These are phyloP conservation scores for Pleurotus cornucopiae DNA, from an alignment of 768 basidiomycete species.

Conservation along the genomic window DNA sequence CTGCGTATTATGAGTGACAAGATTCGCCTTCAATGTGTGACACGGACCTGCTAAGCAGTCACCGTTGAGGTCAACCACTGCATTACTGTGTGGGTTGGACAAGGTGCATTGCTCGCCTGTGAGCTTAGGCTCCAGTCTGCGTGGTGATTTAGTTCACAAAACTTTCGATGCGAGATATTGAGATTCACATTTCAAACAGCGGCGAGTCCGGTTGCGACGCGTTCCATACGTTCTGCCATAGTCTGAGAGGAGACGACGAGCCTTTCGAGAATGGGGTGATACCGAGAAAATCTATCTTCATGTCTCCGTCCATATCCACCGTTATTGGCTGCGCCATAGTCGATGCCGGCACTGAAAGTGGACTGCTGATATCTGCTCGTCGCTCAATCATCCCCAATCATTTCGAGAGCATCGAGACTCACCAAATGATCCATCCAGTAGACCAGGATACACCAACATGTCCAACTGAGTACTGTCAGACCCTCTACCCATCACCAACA, in stretches of 20 bases:
- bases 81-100: slow-evolving; percentile 92
- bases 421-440: slow-evolving; percentile 65
- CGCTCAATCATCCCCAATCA: not conserved
- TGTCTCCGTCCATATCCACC: slow-evolving; percentile 82
- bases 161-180: no score
- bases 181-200: slow-evolving; percentile 62
- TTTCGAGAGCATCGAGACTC: slow-evolving; percentile 14
- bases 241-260: slow-evolving; percentile 41
- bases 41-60: slow-evolving; percentile 87
- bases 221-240: slow-evolving; percentile 85
- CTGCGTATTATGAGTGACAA: slow-evolving; percentile 29
- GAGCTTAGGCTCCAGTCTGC: slow-evolving; percentile 58
- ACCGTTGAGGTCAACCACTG: slow-evolving; percentile 89
- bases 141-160: no score
- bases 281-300: slow-evolving; percentile 87
- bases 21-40: not conserved
- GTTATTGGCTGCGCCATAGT: slow-evolving; percentile 77
- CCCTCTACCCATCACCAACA: slow-evolving; percentile 80
- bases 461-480: slow-evolving; percentile 46
- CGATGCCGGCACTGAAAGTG: slow-evolving; percentile 59
- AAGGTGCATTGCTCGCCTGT: slow-evolving; percentile 64
- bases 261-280: slow-evolving; percentile 37
- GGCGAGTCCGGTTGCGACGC: slow-evolving; percentile 43
- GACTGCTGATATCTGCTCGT: slow-evolving; percentile 32
- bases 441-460: slow-evolving; percentile 68